phyloP scores from a whole-genome alignment of 2,329 filamentous ascomycete species.

The Nothophoma quercina region DNA sequence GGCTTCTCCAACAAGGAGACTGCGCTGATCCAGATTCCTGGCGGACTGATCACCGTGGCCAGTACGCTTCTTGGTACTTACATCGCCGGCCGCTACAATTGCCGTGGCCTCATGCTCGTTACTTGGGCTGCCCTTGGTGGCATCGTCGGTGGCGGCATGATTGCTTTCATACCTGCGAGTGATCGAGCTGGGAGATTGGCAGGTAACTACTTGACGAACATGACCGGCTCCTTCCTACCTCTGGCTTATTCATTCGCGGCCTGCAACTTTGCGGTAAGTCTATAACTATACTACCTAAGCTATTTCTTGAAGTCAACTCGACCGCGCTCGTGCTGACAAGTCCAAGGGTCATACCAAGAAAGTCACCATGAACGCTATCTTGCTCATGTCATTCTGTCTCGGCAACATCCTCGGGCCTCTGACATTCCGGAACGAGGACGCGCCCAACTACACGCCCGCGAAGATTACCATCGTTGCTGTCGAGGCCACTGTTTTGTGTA shows the following conservation, averaged over 20 bases:
- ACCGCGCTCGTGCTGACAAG: neutral
- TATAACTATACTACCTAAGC: neutral
- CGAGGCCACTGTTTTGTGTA: conserved; percentile 36
- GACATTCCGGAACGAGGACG: conserved; percentile 50
- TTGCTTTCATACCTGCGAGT: conserved; percentile 25
- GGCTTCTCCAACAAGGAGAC: conserved; percentile 45
- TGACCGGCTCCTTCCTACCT: conserved; percentile 43
- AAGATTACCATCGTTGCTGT: conserved; percentile 53
- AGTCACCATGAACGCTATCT: conserved; percentile 63
- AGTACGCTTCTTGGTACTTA: conserved; percentile 35
- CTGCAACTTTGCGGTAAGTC: conserved; percentile 50
- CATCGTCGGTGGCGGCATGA: conserved; percentile 31
- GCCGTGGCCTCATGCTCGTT: conserved; percentile 29
- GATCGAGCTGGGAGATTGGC: conserved; percentile 34
- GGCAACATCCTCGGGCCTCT: conserved; percentile 54
- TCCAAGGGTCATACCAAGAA: conserved; percentile 50
- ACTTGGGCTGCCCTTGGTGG: conserved; percentile 29
- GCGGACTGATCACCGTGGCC: conserved; percentile 30
- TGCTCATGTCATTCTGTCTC: conserved; percentile 53
- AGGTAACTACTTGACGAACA: conserved; percentile 57
- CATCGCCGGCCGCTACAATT: conserved; percentile 33
- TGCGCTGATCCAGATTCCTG: conserved; percentile 38
- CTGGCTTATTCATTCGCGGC: conserved; percentile 53
- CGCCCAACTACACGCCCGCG: conserved; percentile 49
- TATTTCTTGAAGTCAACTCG: too few relatives aligned